These are phyloP conservation scores for Cicer pinnatifidum DNA, from an alignment of 306 rosid genomes.

Conservation along the genomic window DNA sequence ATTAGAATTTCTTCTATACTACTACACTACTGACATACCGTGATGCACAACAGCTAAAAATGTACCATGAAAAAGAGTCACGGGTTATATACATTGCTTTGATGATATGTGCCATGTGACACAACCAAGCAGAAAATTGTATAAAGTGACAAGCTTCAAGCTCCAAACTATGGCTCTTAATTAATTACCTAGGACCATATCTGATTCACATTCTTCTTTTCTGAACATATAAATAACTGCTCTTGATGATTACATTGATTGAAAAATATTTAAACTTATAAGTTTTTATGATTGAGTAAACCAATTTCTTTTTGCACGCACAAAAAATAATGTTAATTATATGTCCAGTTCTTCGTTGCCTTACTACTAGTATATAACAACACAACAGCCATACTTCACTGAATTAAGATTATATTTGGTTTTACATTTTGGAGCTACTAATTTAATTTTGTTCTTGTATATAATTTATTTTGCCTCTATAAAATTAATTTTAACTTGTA, in stretches of 20 bases:
- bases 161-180: constrained; percentile 27
- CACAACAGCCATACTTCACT: no score
- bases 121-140: constrained; percentile 19
- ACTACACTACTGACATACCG: constrained; percentile 42
- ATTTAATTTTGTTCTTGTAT: no score
- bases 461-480: no score
- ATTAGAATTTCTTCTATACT: constrained; percentile 6
- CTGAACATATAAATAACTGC: constrained; percentile 10
- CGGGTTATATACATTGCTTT: constrained; percentile 52
- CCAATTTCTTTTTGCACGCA: constrained; percentile 1
- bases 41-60: constrained; percentile 51
- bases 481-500: no score
- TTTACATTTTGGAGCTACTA: no score
- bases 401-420: no score
- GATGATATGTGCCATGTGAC: constrained; percentile 46
- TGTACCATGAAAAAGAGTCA: constrained; percentile 57
- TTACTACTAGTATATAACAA: no score
- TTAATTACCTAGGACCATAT: constrained; percentile 41
- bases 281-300: neutral
- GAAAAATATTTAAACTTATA: neutral
- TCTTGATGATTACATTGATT: constrained; percentile 16
- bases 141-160: constrained; percentile 28
- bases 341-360: neutral
- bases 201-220: constrained; percentile 36
- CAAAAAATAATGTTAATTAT: neutral